A percentile compares a stretch with the other conserved stretches of the same genome.
Conservation (phyloP, 2,329 filamentous ascomycete genomes). For the Sphaerulina vaccinii region DNA sequence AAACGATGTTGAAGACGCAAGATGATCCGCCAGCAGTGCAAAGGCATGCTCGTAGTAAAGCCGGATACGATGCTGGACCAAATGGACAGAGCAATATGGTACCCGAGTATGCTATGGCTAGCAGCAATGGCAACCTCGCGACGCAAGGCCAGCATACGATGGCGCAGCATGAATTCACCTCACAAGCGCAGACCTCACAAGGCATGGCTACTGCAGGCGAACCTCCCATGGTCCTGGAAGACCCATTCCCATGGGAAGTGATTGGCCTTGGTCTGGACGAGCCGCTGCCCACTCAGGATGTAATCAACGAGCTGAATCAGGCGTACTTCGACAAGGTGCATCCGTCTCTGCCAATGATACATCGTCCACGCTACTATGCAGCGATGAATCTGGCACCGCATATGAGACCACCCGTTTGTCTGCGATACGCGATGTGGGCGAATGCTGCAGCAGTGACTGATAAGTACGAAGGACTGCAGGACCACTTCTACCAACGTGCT, state of each 20-base stretch:
- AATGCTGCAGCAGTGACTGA: slow-evolving; percentile 81
- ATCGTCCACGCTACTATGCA: slow-evolving; percentile 80
- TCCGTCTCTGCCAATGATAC: slow-evolving; percentile 81
- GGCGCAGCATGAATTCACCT: slow-evolving; percentile 11
- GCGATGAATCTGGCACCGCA: slow-evolving; percentile 86
- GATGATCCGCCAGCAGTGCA: slow-evolving; percentile 27
- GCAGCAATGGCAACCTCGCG: slow-evolving; percentile 18
- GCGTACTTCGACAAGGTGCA: slow-evolving; percentile 92
- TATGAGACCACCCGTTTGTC: slow-evolving; percentile 78
- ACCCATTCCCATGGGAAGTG: slow-evolving; percentile 75
- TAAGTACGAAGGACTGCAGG: slow-evolving; percentile 74
- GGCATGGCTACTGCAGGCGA: slow-evolving; percentile 13
- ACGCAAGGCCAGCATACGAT: slow-evolving; percentile 9
- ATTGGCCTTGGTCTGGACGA: slow-evolving; percentile 80
- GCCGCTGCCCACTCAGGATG: slow-evolving; percentile 71
- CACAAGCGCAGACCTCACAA: slow-evolving; percentile 10
- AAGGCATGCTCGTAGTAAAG: not conserved
- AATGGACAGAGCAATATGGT: slow-evolving; percentile 25
- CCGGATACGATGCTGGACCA: slow-evolving; percentile 13
- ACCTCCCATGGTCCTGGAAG: slow-evolving; percentile 21
- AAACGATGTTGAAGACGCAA: slow-evolving; percentile 82
- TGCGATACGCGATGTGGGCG: slow-evolving; percentile 97
- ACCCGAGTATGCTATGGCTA: slow-evolving; percentile 21
- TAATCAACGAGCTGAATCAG: slow-evolving; percentile 82
- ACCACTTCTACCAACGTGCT: slow-evolving; percentile 84